A percentile compares a stretch with the other conserved stretches of the same genome.
Conservation (phyloP, 164 flowering plant genomes). For the Umbellularia californica region DNA sequence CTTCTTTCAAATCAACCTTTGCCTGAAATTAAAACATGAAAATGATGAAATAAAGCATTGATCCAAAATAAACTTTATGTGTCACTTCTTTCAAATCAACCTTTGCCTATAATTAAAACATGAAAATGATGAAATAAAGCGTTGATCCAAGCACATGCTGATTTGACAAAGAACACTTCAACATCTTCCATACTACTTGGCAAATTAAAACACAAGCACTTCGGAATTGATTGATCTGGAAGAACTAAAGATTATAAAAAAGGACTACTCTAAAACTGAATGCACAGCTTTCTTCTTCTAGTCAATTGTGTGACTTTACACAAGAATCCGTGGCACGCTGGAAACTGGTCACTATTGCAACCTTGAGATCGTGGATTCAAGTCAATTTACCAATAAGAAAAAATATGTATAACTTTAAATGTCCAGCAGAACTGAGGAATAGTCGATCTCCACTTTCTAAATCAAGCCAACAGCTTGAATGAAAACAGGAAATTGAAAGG, state of each 20-base stretch:
- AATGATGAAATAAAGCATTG: neutral
- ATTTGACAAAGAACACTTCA: no score
- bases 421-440: no score
- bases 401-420: no score
- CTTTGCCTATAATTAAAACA: constrained; percentile 39
- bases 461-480: neutral
- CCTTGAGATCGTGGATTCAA: no score
- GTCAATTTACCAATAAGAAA: no score
- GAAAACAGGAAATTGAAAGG: neutral
- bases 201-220: neutral
- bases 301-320: neutral
- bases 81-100: constrained; percentile 67
- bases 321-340: no score
- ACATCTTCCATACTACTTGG: no score
- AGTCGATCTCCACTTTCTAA: no score
- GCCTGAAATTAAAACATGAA: constrained; percentile 31
- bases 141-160: neutral
- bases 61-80: constrained; percentile 53
- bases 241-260: neutral
- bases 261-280: no score
- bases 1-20: constrained; percentile 56
- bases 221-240: neutral
- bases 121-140: no score
- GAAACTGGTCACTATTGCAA: no score
- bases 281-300: neutral